phyloP scores from a whole-genome alignment of 768 basidiomycete species.

The Amanita fuliginea region DNA sequence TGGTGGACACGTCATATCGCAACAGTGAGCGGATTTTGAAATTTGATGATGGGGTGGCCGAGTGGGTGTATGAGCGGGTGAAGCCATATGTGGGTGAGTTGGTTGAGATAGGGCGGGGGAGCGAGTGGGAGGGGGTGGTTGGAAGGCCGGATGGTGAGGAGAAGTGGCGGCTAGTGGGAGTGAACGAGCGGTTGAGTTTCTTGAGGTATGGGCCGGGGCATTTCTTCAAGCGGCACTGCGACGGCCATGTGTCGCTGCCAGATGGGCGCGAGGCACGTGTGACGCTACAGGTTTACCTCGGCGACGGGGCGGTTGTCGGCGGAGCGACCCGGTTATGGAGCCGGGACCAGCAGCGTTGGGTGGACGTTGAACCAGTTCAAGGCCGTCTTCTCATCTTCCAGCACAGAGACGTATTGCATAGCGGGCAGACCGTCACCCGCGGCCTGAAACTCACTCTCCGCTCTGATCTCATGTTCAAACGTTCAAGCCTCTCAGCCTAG shows the following conservation, averaged over 20 bases:
- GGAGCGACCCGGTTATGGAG: slow-evolving; percentile 31
- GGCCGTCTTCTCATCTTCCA: slow-evolving; percentile 36
- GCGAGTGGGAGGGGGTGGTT: slow-evolving; percentile 22
- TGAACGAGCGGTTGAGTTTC: slow-evolving; percentile 35
- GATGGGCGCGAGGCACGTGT: slow-evolving; percentile 27
- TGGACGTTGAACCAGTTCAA: slow-evolving; percentile 31
- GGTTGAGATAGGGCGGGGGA: slow-evolving; percentile 18
- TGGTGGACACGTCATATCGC: slow-evolving; percentile 26
- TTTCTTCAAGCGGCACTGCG: slow-evolving; percentile 30
- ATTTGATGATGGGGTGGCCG: slow-evolving; percentile 22
- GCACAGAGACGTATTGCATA: slow-evolving; percentile 27
- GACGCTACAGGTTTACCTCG: slow-evolving; percentile 37
- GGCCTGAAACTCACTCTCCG: slow-evolving; percentile 31
- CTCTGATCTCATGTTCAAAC: slow-evolving; percentile 24
- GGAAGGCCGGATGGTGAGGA: slow-evolving; percentile 14
- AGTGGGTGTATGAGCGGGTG: slow-evolving; percentile 24
- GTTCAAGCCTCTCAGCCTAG: no score
- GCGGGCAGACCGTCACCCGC: slow-evolving; percentile 27
- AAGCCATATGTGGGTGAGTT: slow-evolving; percentile 27
- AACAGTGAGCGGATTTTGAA: slow-evolving; percentile 28
- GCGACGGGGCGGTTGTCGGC: slow-evolving; percentile 18
- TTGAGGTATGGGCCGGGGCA: slow-evolving; percentile 31
- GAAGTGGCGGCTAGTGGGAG: slow-evolving; percentile 25
- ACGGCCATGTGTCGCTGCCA: slow-evolving; percentile 23
- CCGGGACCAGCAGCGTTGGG: slow-evolving; percentile 15